These are phyloP conservation scores for Trichosporon coremiiforme DNA, from an alignment of 1,284 basidiomycete species.

Conservation along the genomic window DNA sequence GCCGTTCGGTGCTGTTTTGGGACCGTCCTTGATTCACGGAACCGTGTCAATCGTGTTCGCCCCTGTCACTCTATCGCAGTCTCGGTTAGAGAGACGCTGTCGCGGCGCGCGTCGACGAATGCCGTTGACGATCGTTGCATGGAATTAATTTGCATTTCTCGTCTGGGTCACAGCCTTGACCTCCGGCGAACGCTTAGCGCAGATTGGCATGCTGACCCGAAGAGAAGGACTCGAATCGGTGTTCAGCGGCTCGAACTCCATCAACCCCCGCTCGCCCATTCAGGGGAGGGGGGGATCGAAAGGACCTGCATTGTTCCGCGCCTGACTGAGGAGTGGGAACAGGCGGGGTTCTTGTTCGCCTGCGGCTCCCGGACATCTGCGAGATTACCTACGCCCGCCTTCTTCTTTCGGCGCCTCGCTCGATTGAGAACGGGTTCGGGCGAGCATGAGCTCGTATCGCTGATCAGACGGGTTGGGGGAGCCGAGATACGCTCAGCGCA, in stretches of 20 bases:
- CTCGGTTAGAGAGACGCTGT: too few species aligned
- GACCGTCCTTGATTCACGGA: neutral
- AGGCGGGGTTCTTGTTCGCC: neutral
- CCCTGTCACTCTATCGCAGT: too few species aligned
- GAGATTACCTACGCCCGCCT: too few species aligned
- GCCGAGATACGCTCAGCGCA: neutral
- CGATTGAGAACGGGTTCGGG: too few species aligned
- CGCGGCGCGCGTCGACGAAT: too few species aligned
- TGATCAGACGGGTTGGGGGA: neutral
- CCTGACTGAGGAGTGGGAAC: neutral
- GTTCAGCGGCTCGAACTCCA: neutral
- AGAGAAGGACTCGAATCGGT: neutral
- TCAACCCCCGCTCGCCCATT: too few species aligned
- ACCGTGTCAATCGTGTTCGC: neutral
- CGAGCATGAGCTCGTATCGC: neutral
- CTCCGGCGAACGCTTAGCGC: neutral
- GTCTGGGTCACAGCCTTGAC: too few species aligned
- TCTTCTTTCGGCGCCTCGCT: too few species aligned
- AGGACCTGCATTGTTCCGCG: conserved; percentile 3
- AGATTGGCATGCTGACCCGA: neutral
- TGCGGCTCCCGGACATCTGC: neutral
- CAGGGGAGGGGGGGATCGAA: neutral
- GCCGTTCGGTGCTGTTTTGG: neutral
- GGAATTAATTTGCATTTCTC: conserved; percentile 1
- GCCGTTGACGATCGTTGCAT: too few species aligned